These are phyloP conservation scores for Mycena metata DNA, from an alignment of 768 basidiomycete species.

Conservation along the genomic window DNA sequence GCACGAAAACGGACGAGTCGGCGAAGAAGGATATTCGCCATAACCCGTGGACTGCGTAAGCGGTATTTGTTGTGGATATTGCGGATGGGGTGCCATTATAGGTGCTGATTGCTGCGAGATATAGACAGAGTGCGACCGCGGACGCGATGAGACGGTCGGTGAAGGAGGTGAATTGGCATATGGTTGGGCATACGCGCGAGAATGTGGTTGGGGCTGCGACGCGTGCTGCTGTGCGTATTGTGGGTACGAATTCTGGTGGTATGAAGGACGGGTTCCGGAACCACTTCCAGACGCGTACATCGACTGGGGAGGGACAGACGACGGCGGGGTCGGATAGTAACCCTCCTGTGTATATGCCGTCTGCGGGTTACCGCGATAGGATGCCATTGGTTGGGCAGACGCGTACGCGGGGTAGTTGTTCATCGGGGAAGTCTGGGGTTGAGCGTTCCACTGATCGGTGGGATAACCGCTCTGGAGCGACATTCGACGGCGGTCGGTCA, in stretches of 20 bases:
- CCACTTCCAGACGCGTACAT: slow-evolving; percentile 43
- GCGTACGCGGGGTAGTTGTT: slow-evolving; percentile 42
- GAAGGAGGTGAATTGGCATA: slow-evolving; percentile 42
- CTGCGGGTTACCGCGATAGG: slow-evolving; percentile 31
- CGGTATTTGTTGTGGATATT: slow-evolving; percentile 52
- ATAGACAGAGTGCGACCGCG: slow-evolving; percentile 57
- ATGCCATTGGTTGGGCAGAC: slow-evolving; percentile 24
- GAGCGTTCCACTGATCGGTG: slow-evolving; percentile 53
- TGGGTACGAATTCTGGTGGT: slow-evolving; percentile 47
- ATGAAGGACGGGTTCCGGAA: slow-evolving; percentile 49
- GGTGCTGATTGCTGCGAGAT: slow-evolving; percentile 42
- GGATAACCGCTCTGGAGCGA: slow-evolving; percentile 51
- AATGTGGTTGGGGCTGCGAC: slow-evolving; percentile 44
- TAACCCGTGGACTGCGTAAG: slow-evolving; percentile 53
- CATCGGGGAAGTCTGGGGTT: slow-evolving; percentile 42
- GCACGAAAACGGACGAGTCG: slow-evolving; percentile 73
- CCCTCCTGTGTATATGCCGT: slow-evolving; percentile 39
- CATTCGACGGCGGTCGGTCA: slow-evolving; percentile 47
- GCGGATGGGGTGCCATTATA: slow-evolving; percentile 39
- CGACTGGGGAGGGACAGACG: slow-evolving; percentile 37
- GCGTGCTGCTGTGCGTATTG: slow-evolving; percentile 49
- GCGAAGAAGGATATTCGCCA: slow-evolving; percentile 70
- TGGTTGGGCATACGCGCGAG: slow-evolving; percentile 38
- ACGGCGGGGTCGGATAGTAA: slow-evolving; percentile 36
- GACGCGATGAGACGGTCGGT: slow-evolving; percentile 46